Percentiles rank a stretch among this genome's conserved stretches.
Evolutionary conservation across 2,329 filamentous ascomycete species (phyloP).

Genomic region (Dactylellina parvicollis): DNA sequence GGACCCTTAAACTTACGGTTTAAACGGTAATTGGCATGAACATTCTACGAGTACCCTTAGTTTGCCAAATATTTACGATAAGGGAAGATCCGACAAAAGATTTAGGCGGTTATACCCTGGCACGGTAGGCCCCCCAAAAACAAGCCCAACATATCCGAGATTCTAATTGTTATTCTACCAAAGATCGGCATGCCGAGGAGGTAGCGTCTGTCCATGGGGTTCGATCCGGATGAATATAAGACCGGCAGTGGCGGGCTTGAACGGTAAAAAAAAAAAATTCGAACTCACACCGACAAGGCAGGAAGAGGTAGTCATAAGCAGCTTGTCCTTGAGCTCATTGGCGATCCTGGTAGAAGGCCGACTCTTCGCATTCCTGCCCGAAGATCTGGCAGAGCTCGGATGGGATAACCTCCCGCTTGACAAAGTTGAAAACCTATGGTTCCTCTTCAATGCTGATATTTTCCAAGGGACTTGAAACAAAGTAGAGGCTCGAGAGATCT

Average conservation of each 20-base stretch:
- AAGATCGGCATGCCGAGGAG: constrained; percentile 38
- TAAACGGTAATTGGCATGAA: constrained; percentile 3
- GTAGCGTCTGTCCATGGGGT: constrained; percentile 1
- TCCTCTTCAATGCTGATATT: neutral
- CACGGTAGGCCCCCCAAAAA: neutral
- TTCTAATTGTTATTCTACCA: constrained; percentile 44
- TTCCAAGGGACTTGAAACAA: neutral
- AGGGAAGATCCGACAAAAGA: neutral
- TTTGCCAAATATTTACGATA: neutral
- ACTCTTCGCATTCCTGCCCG: neutral
- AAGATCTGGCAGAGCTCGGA: constrained; percentile 7
- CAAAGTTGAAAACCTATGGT: neutral
- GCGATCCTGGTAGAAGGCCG: neutral
- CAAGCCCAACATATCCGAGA: constrained; percentile 28
- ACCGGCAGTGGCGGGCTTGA: neutral
- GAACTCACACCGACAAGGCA: constrained; percentile 1
- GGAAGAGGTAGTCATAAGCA: neutral
- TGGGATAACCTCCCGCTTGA: constrained; percentile 12
- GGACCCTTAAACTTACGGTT: constrained; percentile 21
- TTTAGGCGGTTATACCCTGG: constrained; percentile 20
- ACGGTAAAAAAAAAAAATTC: neutral
- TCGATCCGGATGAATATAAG: constrained; percentile 30
- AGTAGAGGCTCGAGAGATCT: neutral
- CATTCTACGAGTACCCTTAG: neutral
- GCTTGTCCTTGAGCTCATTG: neutral